These are phyloP conservation scores for Globisporangium emineosum DNA, from an alignment of 352 stramenopile genomes.

Conservation along the genomic window DNA sequence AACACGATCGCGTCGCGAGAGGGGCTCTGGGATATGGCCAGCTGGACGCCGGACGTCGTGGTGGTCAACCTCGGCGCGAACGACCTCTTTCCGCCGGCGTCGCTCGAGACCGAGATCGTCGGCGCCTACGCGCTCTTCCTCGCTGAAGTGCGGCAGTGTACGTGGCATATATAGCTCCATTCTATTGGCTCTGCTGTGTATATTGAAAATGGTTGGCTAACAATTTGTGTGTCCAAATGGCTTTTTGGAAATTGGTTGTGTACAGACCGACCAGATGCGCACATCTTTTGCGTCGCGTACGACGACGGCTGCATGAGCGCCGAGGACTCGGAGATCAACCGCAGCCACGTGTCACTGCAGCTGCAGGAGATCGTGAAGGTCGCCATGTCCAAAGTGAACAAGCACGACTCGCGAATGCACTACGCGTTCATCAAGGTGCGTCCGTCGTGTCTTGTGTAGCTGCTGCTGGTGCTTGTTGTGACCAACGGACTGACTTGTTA, in stretches of 20 bases:
- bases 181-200: background rate
- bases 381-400: slow-evolving; percentile 72
- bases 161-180: slow-evolving; percentile 10
- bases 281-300: slow-evolving; percentile 87
- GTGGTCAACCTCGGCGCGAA: slow-evolving; percentile 83
- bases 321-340: slow-evolving; percentile 69
- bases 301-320: slow-evolving; percentile 81
- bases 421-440: slow-evolving; percentile 78
- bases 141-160: slow-evolving; percentile 77
- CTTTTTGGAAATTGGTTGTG: background rate
- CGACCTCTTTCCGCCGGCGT: slow-evolving; percentile 80
- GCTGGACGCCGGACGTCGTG: slow-evolving; percentile 78
- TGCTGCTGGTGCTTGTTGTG: background rate
- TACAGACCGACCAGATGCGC: slow-evolving; percentile 68
- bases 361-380: slow-evolving; percentile 86
- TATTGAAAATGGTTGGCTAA: background rate
- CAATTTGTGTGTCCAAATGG: background rate
- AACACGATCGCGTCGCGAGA: slow-evolving; percentile 78
- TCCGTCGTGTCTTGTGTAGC: background rate
- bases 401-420: slow-evolving; percentile 79
- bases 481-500: background rate
- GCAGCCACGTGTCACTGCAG: slow-evolving; percentile 75
- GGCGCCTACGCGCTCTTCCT: slow-evolving; percentile 68
- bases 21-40: slow-evolving; percentile 68
- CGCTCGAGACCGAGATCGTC: slow-evolving; percentile 81